These are phyloP conservation scores for Miscanthus lutarioriparius DNA, from an alignment of 176 grass and related monocot species.

Conservation along the genomic window DNA sequence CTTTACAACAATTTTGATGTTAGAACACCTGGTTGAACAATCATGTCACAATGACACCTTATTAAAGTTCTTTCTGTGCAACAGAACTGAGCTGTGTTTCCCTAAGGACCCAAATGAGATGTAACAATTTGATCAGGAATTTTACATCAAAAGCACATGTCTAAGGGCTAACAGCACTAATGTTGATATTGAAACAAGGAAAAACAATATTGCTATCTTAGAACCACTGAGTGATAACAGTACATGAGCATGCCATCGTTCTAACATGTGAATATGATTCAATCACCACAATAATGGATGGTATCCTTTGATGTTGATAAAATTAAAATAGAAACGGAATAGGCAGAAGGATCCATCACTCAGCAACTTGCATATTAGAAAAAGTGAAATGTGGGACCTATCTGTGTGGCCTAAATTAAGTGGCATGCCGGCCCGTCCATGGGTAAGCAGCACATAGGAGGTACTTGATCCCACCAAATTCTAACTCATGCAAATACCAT, in stretches of 20 bases:
- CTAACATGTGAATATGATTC: neutral
- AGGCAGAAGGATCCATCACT: neutral
- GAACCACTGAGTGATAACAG: neutral
- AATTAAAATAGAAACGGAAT: slow-evolving; percentile 19
- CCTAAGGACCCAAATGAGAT: neutral
- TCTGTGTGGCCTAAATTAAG: neutral
- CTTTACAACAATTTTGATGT: neutral
- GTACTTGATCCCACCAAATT: neutral
- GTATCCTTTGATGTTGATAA: slow-evolving; percentile 3
- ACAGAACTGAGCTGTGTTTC: slow-evolving; percentile 21
- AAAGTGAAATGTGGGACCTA: neutral
- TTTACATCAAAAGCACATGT: neutral
- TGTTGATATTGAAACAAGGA: slow-evolving; percentile 23
- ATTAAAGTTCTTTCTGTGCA: neutral
- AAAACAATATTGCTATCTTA: neutral
- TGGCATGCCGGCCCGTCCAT: neutral
- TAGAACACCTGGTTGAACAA: neutral
- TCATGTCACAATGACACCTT: neutral
- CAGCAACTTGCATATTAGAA: slow-evolving; percentile 15
- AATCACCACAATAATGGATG: slow-evolving; percentile 18
- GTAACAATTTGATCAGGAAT: slow-evolving; percentile 6
- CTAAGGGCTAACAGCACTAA: neutral
- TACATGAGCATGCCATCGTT: slow-evolving; percentile 16
- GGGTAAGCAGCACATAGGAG: neutral
- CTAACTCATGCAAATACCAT: neutral